Base-by-base conservation (phyloP, 2,329 filamentous ascomycete species). In the Metarhizium rileyi region DNA sequence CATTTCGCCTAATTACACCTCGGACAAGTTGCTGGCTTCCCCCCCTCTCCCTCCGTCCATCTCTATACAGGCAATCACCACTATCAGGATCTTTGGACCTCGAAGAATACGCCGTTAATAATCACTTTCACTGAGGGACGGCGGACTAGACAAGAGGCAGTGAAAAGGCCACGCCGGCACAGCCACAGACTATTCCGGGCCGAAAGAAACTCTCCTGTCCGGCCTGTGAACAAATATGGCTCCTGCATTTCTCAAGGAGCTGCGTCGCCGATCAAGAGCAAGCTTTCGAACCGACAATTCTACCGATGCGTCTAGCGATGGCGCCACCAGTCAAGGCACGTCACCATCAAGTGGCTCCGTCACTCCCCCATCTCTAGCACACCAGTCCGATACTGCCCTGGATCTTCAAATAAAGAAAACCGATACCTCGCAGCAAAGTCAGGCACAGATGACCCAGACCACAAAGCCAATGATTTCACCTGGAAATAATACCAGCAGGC, bases 211-310 rank as follows among this genome's bases (percentile, higher is more conserved):
- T 22, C 20, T 41, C 38, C 20, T 22, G 20, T 9, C 40, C 50
- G 38, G 27, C n/a, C 23, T n/a, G 10, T 42, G 48, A 33, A 46
- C 56, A 56, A 54, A 55, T 56, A 82, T 82, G 78, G 72, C 77
- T 50, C 76, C 78, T 30, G 70, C 83, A 41, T 87, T 94, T 62
- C 75, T 93, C 60, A 87, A 81, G 67, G 82, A 85, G 62, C 70
- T 95, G 50, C 85, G 87, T 59, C 81, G 87, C 58, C 83, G 84
- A 59, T 93, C 87, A 50, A 84, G 76, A 65, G 78, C 83, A 53
- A 90, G 83, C 72, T 84, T 90, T 68, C 81, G 78, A 52, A 83
- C 80, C 44, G 77, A 78, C 38, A 75, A 73, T 53, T 80, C 81
- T 38, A 80, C 76, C 44, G 80, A 84, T 58, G 76, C 75, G 8